Conservation (phyloP, 352 stramenopile species). For the Globisporangium viniferum region DNA sequence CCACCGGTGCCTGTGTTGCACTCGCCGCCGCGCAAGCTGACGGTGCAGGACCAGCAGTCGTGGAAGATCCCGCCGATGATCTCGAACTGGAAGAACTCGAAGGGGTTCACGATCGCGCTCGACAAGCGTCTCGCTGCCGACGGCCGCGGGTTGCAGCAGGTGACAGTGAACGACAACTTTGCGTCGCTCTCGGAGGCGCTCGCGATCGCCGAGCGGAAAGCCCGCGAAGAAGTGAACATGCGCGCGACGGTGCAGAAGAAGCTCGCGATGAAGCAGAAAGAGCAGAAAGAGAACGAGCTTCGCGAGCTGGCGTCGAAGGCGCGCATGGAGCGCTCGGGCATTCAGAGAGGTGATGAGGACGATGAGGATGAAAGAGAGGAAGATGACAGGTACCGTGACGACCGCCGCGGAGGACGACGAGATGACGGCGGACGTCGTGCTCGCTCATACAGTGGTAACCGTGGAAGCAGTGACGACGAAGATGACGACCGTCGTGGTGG, state of each 20-base stretch:
- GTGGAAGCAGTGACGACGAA: slow-evolving; percentile 14
- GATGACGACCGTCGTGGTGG: slow-evolving; percentile 38
- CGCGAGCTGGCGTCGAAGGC: slow-evolving; percentile 92
- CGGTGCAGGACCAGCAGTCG: slow-evolving; percentile 91
- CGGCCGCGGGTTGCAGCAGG: slow-evolving; percentile 93
- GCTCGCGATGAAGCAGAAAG: slow-evolving; percentile 90
- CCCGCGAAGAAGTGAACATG: slow-evolving; percentile 96
- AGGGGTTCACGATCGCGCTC: slow-evolving; percentile 98
- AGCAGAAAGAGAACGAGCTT: slow-evolving; percentile 95
- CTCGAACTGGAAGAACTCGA: slow-evolving; percentile 99
- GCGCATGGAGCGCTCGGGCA: slow-evolving; percentile 89
- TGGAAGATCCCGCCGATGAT: slow-evolving; percentile 99
- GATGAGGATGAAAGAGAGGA: slow-evolving; percentile 34
- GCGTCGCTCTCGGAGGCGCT: slow-evolving; percentile 95
- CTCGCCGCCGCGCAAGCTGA: slow-evolving; percentile 91
- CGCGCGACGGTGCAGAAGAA: slow-evolving; percentile 89
- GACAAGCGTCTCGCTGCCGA: slow-evolving; percentile 99
- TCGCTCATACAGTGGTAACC: slow-evolving; percentile 13
- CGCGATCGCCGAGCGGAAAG: slow-evolving; percentile 97
- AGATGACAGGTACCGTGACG: slow-evolving; percentile 11
- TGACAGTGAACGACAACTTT: slow-evolving; percentile 98
- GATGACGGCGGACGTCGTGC: slow-evolving; percentile 15
- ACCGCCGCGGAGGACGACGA: slow-evolving; percentile 12
- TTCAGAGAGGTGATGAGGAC: slow-evolving; percentile 33
- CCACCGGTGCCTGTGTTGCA: slow-evolving; percentile 91